Evolutionary conservation across 2,329 filamentous ascomycete species (phyloP), one percentile per base, ranked within the genome.

Genomic region (Plenodomus biglobosus): DNA sequence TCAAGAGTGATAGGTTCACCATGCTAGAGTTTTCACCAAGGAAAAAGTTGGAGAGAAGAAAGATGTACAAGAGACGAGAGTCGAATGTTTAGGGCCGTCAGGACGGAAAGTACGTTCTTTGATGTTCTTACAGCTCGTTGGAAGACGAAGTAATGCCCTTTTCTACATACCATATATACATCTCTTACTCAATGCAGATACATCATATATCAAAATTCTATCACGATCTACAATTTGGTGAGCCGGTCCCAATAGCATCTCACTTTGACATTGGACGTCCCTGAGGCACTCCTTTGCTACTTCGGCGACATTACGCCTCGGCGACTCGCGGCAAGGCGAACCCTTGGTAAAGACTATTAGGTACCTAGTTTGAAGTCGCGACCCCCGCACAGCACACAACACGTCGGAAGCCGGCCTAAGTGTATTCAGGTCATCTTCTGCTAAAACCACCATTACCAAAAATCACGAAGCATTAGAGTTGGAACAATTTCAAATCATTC

Each of bases 1-100:
- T 76, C 16, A 77, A 76, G 66, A 75, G 73, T 16, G 75, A 77
- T 62, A 62, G 75, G 1, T 77, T 77, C 46, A 76, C 35, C 18
- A 15, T 15, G 27, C n/a, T 38, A 62, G 55, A 56, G 8, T 65
- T 63, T 55, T 56, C 61, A 38, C 61, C 55, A 32, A 64, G 55
- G 59, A 24, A 24, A 10, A 59, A 61, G 47, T 27, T 61, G 34
- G 61, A 55, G 36, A 56, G 30, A 15, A 59, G 53, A 36, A 50
- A n/a, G 13, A 53, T 50, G 46, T 64, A 62, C 27, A 41, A 46
- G 40, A 54, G 59, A 1, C 37, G 52, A 36, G 59, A 64, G 51
- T 63, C 50, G 27, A 62, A 58, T 46, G 55, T 48, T 3, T 46
- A 43, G 34, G 3, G 15, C 13, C 4, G 35, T 37, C 3, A 8